These are phyloP conservation scores for Durotheca rogersii DNA, from an alignment of 495 filamentous ascomycete genomes.

Conservation along the genomic window DNA sequence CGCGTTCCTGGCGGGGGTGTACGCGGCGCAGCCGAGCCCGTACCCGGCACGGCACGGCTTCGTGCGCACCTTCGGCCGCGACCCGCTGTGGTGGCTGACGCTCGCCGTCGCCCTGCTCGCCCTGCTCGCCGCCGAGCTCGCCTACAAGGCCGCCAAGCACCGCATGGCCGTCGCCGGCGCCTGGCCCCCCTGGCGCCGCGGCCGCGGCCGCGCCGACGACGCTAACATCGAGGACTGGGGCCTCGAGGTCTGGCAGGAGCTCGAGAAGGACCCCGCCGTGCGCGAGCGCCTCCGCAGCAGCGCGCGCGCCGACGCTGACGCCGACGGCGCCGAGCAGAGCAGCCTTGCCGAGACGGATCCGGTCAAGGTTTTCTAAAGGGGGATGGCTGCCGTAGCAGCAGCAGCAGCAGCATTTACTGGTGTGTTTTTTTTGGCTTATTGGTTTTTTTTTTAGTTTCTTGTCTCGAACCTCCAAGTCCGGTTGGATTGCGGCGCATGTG, in stretches of 20 bases:
- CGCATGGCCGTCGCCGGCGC: constrained; percentile 37
- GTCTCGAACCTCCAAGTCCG: no score
- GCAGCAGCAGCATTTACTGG: constrained; percentile 10
- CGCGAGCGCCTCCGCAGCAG: constrained; percentile 30
- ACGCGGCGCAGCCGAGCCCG: constrained; percentile 59
- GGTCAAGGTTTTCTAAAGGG: constrained; percentile 12
- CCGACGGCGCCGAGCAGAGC: constrained; percentile 14
- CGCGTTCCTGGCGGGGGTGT: constrained; percentile 65
- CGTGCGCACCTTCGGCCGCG: constrained; percentile 63
- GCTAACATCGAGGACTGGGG: constrained; percentile 46
- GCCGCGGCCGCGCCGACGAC: constrained; percentile 20
- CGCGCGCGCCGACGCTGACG: constrained; percentile 17
- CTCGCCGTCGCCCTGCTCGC: constrained; percentile 50
- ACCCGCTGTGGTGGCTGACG: constrained; percentile 74
- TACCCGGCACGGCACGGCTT: constrained; percentile 74
- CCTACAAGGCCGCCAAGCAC: constrained; percentile 39
- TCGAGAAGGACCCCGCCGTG: constrained; percentile 43
- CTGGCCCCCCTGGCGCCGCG: constrained; percentile 35
- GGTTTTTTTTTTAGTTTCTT: constrained; percentile 4
- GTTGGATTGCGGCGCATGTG: no score
- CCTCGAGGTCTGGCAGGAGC: constrained; percentile 48
- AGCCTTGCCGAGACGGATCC: constrained; percentile 18
- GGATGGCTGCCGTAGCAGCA: no score
- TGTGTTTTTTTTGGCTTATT: no score
- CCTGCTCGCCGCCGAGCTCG: constrained; percentile 38